Conservation (phyloP, 257 asterid species). For the Thymus mandschuricus region DNA sequence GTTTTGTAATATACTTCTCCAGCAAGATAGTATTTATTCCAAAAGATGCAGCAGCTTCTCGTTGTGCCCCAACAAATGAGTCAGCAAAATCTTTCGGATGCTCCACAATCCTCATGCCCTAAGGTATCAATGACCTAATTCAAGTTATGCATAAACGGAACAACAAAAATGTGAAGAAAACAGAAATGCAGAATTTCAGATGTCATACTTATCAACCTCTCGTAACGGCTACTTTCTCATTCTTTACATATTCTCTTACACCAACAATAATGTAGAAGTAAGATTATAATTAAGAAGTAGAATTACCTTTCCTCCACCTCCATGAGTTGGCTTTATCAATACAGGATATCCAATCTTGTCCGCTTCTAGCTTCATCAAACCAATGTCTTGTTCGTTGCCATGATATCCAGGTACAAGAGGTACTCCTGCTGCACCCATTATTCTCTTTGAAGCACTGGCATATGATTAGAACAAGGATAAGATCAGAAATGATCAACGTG, state of each 20-base stretch:
- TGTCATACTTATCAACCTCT: background rate
- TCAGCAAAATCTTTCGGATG: slow-evolving; percentile 78
- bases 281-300: slow-evolving; percentile 22
- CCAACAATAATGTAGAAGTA: slow-evolving; percentile 20
- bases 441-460: slow-evolving; percentile 93
- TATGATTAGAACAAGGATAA: slow-evolving; percentile 8
- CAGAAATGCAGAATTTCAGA: background rate
- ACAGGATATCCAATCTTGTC: slow-evolving; percentile 95
- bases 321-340: slow-evolving; percentile 97
- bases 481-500: background rate
- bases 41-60: slow-evolving; percentile 99
- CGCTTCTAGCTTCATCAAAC: slow-evolving; percentile 88
- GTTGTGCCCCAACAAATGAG: slow-evolving; percentile 92
- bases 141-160: slow-evolving; percentile 26
- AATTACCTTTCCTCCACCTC: slow-evolving; percentile 97
- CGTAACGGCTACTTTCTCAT: background rate
- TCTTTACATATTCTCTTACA: background rate
- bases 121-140: slow-evolving; percentile 17
- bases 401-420: slow-evolving; percentile 99
- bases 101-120: slow-evolving; percentile 99
- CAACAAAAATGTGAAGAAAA: background rate
- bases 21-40: slow-evolving; percentile 85
- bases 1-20: slow-evolving; percentile 94
- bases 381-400: slow-evolving; percentile 88
- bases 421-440: slow-evolving; percentile 99